Evolutionary conservation across 1,139 yeast genomes (phyloP), one percentile per base, ranked within the genome.

Genomic region (Ogataea hybrid): DNA sequence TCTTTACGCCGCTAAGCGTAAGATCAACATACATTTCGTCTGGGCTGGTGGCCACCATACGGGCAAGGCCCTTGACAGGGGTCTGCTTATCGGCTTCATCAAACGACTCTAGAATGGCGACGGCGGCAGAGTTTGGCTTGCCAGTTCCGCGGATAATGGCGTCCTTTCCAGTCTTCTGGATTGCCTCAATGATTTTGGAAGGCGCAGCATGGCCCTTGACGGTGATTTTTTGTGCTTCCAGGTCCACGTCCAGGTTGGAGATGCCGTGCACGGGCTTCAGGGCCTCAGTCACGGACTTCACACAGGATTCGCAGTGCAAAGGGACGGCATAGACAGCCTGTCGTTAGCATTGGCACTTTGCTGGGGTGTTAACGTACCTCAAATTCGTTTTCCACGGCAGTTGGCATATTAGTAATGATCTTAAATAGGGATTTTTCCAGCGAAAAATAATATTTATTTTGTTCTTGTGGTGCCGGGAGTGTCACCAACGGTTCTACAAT

Each of bases 91-190:
- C 58, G 11, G 67, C 64, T 1, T 50, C 61, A 44, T 71, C 78
- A 56, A 83, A 84, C 14, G 85, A 75, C 59, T 92, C 97, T 44
- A 90, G 65, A 37, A 90, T 90, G 51, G 95, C 81, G 23, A 90
- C 97, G 0, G 96, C 97, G 0, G 97, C 96, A 20, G 90, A 77
- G 59, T 90, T 83, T 16, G 95, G 83, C 42, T 71, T 71, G 2
- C 97, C 97, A 0, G 96, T 80, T 5, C 98, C 98, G 48, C 97
- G 72, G 27, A 90, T 83, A 50, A 90, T 86, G 8, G 96, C 96
- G 59, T 90, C 97, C 52, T 79, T 77, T 2, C 97, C 97, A 4
- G 81, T 80, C 2, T 59, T 56, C 60, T 84, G 90, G 46, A 87
- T 79, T 0, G 84, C 75, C 47, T 68, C 67, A 23, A 85, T 81